phyloP scores from a whole-genome alignment of 495 filamentous ascomycete genomes.

The Hyphodiscus hymeniophilus region DNA sequence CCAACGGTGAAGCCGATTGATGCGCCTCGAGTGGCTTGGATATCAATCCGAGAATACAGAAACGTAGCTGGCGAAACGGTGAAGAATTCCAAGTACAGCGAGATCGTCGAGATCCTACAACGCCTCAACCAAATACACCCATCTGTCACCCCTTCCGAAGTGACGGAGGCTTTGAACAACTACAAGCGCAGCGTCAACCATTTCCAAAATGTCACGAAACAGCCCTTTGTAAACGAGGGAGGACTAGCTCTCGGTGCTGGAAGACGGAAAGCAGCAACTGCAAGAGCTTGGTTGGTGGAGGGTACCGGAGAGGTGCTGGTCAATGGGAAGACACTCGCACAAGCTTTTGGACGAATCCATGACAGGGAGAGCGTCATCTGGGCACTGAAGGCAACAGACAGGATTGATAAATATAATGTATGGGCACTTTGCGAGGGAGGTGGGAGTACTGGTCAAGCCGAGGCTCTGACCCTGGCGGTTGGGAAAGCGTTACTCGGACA shows the following conservation, averaged over 20 bases:
- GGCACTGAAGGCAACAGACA: slow-evolving; percentile 73
- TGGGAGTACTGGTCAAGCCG: slow-evolving; percentile 89
- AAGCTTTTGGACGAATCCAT: slow-evolving; percentile 78
- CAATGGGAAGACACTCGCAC: slow-evolving; percentile 74
- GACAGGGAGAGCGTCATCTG: slow-evolving; percentile 92
- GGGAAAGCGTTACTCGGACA: slow-evolving; percentile 82
- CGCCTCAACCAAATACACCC: slow-evolving; percentile 82
- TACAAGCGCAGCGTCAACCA: slow-evolving; percentile 74
- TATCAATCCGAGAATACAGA: slow-evolving; percentile 67
- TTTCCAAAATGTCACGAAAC: slow-evolving; percentile 48
- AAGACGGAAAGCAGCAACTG: slow-evolving; percentile 75
- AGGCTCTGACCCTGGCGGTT: slow-evolving; percentile 88
- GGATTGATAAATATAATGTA: slow-evolving; percentile 94
- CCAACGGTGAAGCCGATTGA: slow-evolving; percentile 55
- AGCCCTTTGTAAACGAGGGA: slow-evolving; percentile 54
- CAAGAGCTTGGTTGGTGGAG: slow-evolving; percentile 80
- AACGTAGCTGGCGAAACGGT: slow-evolving; percentile 66
- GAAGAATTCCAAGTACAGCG: slow-evolving; percentile 68
- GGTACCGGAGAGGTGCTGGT: slow-evolving; percentile 82
- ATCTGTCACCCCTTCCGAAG: slow-evolving; percentile 59
- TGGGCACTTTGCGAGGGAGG: slow-evolving; percentile 79
- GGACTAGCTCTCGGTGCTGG: slow-evolving; percentile 74
- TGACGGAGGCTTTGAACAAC: slow-evolving; percentile 49
- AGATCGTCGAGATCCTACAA: slow-evolving; percentile 65
- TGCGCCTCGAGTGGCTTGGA: slow-evolving; percentile 77